Evolutionary conservation across 805 yeast species (phyloP).

Genomic region (Metschnikowia dekortorum): DNA sequence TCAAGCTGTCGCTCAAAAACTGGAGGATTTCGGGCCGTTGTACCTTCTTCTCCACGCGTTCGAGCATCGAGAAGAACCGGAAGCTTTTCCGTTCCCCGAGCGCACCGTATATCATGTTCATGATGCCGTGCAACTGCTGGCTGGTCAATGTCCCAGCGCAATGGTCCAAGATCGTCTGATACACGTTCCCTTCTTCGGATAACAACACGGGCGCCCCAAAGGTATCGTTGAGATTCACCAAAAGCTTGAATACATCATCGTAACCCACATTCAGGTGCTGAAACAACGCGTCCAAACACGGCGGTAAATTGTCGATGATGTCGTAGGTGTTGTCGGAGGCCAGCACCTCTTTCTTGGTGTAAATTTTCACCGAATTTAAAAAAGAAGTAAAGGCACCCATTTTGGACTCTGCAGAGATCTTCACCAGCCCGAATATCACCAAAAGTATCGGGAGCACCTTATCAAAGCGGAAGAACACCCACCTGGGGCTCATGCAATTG

Average conservation of each 20-base stretch:
- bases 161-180: constrained; percentile 8
- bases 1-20: constrained; percentile 18
- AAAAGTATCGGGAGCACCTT: constrained; percentile 25
- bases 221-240: constrained; percentile 29
- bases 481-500: constrained; percentile 27
- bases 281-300: constrained; percentile 21
- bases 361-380: constrained; percentile 22
- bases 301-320: constrained; percentile 30
- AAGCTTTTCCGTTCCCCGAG: constrained; percentile 18
- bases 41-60: constrained; percentile 7
- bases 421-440: constrained; percentile 22
- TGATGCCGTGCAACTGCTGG: constrained; percentile 12
- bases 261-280: constrained; percentile 14
- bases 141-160: constrained; percentile 1
- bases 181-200: constrained; percentile 8
- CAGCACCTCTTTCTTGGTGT: constrained; percentile 28
- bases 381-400: constrained; percentile 21
- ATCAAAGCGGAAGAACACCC: constrained; percentile 32
- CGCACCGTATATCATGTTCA: constrained; percentile 15
- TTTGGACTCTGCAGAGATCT: constrained; percentile 23
- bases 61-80: constrained; percentile 17
- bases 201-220: constrained; percentile 27
- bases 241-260: constrained; percentile 20
- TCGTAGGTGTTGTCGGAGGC: constrained; percentile 29
- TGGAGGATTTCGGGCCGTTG: constrained; percentile 11